Base-by-base conservation (phyloP, 1,284 basidiomycete species). In the Schizopora paradoxa region DNA sequence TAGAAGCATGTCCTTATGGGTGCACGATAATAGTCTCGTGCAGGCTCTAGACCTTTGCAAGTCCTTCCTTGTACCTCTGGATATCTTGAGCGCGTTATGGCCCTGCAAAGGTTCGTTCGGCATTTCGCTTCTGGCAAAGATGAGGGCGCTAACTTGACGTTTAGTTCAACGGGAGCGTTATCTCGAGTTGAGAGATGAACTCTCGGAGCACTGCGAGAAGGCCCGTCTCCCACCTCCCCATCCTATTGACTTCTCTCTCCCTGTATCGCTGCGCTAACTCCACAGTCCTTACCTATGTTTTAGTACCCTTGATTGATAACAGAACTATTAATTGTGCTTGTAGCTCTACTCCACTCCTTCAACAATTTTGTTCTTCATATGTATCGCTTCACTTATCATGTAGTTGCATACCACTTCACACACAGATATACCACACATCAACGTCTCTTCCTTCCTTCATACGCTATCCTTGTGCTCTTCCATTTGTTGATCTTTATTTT, bases 1-100 rank as follows among this genome's bases (percentile, higher is more conserved):
- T 50, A 83, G 83, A 52, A 85, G 82, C 53, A 64, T 86, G 29
- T 66, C 73, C 3, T 57, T 88, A 19, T 87, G 81, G 79, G 72
- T 73, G 39, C 71, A 76, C 51, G 82, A 87, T 55, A 70, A 64
- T 13, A 65, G 70, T 2, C 64, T 85, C 23, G 60, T 69, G 38
- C 70, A 74, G 38, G 80, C 82, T 11, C 63, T 87, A n/a, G 73
- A 82, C 31, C 68, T 87, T 8, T 84, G 74, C 5, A 82, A 84
- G 58, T 66, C 71, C 0, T 75, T 87, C 50, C 65, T 86, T 16
- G 61, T 72, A 5, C 73, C 79, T 4, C 66, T 85, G 22, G 82
- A 88, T 48, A 74, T 77, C 18, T 69, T 86, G 59, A 81, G 78
- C 54, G 70, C 68, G 14, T 64, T 87, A 26, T 89, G 85, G 85